A percentile compares a stretch with the other conserved stretches of the same genome.
These are phyloP conservation scores for Vicia sativa DNA, from an alignment of 306 rosid species.

Conservation along the genomic window DNA sequence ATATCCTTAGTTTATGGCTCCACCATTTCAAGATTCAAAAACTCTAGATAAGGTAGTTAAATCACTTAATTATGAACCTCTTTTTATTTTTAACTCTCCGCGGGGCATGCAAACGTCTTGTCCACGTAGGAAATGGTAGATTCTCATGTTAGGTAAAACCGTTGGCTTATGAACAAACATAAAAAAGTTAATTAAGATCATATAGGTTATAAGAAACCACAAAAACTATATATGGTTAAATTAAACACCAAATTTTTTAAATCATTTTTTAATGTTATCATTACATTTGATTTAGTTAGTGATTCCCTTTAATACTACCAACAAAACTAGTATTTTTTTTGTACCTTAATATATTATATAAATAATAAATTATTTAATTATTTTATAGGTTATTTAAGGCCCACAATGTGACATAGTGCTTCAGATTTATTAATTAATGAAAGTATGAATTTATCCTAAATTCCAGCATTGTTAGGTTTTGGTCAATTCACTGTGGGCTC, in stretches of 20 bases:
- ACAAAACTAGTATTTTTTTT: not conserved
- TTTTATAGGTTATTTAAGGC: conserved; percentile 36
- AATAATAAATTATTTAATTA: not conserved
- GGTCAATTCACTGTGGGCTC: conserved; percentile 67
- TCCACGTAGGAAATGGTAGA: conserved; percentile 51
- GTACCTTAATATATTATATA: not conserved
- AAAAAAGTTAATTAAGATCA: conserved; percentile 38
- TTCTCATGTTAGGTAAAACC: conserved; percentile 60
- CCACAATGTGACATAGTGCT: conserved; percentile 39
- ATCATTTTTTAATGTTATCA: conserved; percentile 19
- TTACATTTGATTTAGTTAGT: conserved; percentile 19
- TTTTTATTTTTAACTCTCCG: conserved; percentile 36
- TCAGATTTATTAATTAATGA: conserved; percentile 37
- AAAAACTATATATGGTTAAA: conserved; percentile 1
- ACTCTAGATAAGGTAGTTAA: conserved; percentile 45
- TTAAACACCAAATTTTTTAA: not conserved
- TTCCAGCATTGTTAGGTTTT: conserved; percentile 55
- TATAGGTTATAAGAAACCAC: conserved; percentile 7
- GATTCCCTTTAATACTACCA: not conserved
- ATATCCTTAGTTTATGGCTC: conserved; percentile 47
- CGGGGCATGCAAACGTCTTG: conserved; percentile 41
- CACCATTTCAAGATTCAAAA: conserved; percentile 55
- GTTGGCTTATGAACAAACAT: conserved; percentile 41
- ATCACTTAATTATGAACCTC: conserved; percentile 3
- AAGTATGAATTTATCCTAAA: conserved; percentile 33